phyloP scores from a whole-genome alignment of 257 asterid genomes.

The Petrea volubilis region DNA sequence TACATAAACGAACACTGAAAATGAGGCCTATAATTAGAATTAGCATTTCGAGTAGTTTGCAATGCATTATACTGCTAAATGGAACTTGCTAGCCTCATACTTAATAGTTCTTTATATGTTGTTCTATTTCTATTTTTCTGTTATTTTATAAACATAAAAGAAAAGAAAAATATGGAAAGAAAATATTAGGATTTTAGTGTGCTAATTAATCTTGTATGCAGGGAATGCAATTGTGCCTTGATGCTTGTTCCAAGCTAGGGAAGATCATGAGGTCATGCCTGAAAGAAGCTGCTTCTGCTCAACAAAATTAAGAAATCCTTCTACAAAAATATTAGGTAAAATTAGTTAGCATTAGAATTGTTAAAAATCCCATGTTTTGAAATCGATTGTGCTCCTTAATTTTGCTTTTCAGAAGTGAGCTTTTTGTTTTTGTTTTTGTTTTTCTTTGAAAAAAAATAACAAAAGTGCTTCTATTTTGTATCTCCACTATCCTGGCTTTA shows the following conservation, averaged over 20 bases:
- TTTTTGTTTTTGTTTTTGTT: too few species aligned
- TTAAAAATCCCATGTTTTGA: neutral
- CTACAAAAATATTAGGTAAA: neutral
- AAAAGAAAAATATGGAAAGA: neutral
- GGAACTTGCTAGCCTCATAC: neutral
- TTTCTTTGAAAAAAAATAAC: too few species aligned
- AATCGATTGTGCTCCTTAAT: constrained; percentile 14
- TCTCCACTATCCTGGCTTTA: neutral
- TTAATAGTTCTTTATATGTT: neutral
- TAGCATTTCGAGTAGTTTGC: neutral
- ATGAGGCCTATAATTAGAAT: neutral
- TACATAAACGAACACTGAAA: neutral
- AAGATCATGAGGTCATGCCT: constrained; percentile 77
- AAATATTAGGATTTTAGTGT: neutral
- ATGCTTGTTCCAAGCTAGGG: constrained; percentile 89
- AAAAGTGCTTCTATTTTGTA: too few species aligned
- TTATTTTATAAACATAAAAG: neutral
- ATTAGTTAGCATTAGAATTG: neutral
- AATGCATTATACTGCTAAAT: neutral
- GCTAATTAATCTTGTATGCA: constrained; percentile 33
- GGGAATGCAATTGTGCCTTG: constrained; percentile 90
- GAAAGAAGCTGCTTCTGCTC: constrained; percentile 56
- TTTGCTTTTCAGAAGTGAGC: neutral
- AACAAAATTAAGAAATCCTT: constrained; percentile 32
- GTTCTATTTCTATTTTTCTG: neutral